Evolutionary conservation across 768 basidiomycete species (phyloP).

Genomic region (Rubroboletus satanas): DNA sequence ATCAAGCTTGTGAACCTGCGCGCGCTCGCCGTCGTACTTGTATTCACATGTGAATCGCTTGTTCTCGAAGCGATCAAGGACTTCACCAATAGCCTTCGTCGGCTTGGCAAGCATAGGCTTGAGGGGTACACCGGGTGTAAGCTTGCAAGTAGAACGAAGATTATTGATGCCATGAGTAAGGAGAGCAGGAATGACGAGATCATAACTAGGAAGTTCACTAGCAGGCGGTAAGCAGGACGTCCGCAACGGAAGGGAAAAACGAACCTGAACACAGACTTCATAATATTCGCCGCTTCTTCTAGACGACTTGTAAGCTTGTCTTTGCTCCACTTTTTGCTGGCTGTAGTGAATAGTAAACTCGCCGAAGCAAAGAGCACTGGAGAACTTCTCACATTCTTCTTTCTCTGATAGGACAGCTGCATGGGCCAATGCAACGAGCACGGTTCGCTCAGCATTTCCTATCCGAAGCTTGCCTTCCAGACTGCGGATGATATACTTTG

Average conservation of each 20-base stretch:
- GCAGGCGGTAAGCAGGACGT: background rate
- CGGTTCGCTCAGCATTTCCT: conserved; percentile 92
- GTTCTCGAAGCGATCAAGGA: conserved; percentile 93
- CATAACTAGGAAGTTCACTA: conserved; percentile 92
- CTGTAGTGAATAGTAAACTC: conserved; percentile 34
- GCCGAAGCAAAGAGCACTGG: background rate
- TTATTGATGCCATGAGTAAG: conserved; percentile 71
- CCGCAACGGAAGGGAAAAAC: conserved; percentile 10
- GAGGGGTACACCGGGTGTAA: conserved; percentile 92
- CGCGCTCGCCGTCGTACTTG: conserved; percentile 98
- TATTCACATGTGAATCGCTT: conserved; percentile 98
- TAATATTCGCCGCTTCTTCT: conserved; percentile 69
- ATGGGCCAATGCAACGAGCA: conserved; percentile 92
- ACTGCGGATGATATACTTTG: conserved; percentile 94
- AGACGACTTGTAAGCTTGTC: conserved; percentile 71
- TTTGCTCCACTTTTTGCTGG: conserved; percentile 65
- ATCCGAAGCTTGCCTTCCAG: conserved; percentile 96
- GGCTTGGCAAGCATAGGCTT: conserved; percentile 99
- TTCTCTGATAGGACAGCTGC: conserved; percentile 82
- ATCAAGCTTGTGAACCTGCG: conserved; percentile 85
- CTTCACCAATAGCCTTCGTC: conserved; percentile 97
- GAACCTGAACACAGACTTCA: conserved; percentile 93
- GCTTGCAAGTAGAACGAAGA: conserved; percentile 72
- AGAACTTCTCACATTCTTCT: conserved; percentile 47
- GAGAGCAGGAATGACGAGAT: conserved; percentile 86